Conservation (phyloP, 1,139 yeast species). For the Scheffersomyces stambukii region DNA sequence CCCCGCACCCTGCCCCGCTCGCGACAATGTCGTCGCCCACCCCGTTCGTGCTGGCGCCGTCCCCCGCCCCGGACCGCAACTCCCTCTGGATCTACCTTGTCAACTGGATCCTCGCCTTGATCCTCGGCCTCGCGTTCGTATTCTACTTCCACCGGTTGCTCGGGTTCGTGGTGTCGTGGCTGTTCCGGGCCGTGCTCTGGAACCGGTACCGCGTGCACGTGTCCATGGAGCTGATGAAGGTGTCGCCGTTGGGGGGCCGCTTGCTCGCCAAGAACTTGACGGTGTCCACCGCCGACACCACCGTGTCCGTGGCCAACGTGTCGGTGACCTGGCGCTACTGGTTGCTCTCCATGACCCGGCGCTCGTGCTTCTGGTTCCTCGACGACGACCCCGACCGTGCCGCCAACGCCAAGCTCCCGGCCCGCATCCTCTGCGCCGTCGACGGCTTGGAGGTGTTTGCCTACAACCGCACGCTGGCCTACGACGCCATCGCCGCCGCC, state of each 20-base stretch:
- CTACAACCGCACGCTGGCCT: slow-evolving; percentile 75
- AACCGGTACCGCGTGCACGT: slow-evolving; percentile 50
- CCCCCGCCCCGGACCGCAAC: too few species aligned
- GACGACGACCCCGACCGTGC: slow-evolving; percentile 20
- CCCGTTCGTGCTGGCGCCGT: too few species aligned
- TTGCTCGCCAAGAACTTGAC: slow-evolving; percentile 72
- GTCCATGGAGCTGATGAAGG: slow-evolving; percentile 65
- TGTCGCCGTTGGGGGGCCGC: slow-evolving; percentile 81
- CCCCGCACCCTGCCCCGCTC: too few species aligned
- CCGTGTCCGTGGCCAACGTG: slow-evolving; percentile 66
- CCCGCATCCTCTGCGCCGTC: slow-evolving; percentile 54
- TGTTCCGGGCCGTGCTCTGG: slow-evolving; percentile 63
- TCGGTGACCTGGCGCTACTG: slow-evolving; percentile 89
- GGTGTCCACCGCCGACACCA: slow-evolving; percentile 64
- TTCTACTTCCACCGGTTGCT: slow-evolving; percentile 74
- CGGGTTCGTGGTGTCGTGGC: slow-evolving; percentile 55
- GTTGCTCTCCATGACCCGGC: slow-evolving; percentile 52
- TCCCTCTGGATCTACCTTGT: slow-evolving; percentile 79
- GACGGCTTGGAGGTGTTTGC: slow-evolving; percentile 81
- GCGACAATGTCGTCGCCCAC: too few species aligned
- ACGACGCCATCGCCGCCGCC: slow-evolving; percentile 56
- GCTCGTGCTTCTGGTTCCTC: slow-evolving; percentile 34
- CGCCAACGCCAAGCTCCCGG: slow-evolving; percentile 49
- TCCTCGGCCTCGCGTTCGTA: slow-evolving; percentile 58
- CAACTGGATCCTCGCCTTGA: slow-evolving; percentile 72